Percentiles rank a stretch among this genome's conserved stretches.
These are phyloP conservation scores for Clitoria ternatea DNA, from an alignment of 306 rosid species.

Conservation along the genomic window DNA sequence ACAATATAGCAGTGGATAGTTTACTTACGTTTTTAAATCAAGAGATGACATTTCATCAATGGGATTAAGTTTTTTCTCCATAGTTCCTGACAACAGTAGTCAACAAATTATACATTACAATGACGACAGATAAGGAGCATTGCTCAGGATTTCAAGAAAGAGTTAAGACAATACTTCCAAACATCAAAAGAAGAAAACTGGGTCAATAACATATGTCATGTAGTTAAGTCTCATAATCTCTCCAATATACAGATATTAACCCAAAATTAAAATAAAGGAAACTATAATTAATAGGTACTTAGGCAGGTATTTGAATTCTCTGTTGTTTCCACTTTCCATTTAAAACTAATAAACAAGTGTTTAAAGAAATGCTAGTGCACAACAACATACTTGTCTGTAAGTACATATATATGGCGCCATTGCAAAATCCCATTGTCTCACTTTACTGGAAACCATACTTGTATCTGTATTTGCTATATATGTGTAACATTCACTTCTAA, in stretches of 20 bases:
- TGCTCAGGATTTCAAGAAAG: constrained; percentile 24
- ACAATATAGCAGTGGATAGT: constrained; percentile 15
- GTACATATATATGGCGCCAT: neutral
- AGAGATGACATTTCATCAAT: constrained; percentile 77
- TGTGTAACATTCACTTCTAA: neutral
- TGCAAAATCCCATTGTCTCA: neutral
- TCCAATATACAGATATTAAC: neutral
- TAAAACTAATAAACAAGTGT: neutral
- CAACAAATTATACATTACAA: constrained; percentile 19
- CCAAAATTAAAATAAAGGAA: neutral
- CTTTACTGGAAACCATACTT: neutral
- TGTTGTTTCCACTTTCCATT: neutral
- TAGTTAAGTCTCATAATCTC: neutral
- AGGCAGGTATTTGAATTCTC: neutral
- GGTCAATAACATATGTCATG: constrained; percentile 18
- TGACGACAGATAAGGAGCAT: constrained; percentile 13
- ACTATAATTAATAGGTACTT: neutral
- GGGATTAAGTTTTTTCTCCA: constrained; percentile 58
- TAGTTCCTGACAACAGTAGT: constrained; percentile 53
- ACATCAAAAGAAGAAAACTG: constrained; percentile 19
- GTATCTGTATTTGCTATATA: neutral
- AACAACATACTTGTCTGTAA: neutral
- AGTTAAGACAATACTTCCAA: constrained; percentile 7
- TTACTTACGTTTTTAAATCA: constrained; percentile 87
- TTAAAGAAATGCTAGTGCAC: neutral